Percentiles rank a stretch among this genome's conserved stretches.
phyloP scores from a whole-genome alignment of 306 rosid genomes.

The Cicer cuneatum region DNA sequence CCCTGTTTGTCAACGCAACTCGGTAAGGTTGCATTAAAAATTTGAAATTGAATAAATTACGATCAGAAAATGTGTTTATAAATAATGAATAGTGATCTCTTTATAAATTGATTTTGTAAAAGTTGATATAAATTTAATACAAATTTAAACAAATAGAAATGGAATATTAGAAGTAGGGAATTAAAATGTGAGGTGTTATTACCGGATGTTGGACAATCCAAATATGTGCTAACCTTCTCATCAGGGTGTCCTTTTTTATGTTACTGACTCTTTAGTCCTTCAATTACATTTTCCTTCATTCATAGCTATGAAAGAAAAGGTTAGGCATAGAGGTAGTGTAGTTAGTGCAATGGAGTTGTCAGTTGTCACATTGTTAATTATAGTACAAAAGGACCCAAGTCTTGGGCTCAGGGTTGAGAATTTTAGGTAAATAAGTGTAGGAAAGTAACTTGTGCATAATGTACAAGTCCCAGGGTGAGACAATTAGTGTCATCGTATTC shows the following conservation, averaged over 20 bases:
- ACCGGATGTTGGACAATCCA: conserved; percentile 16
- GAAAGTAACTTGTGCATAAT: conserved; percentile 39
- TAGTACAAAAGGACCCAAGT: conserved; percentile 37
- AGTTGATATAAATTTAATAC: no score
- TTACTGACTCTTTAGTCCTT: background rate
- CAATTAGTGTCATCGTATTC: conserved; percentile 35
- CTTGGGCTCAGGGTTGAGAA: conserved; percentile 37
- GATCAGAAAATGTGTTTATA: no score
- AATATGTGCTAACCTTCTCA: conserved; percentile 14
- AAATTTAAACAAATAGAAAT: no score
- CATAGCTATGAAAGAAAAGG: conserved; percentile 18
- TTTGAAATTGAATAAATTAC: no score
- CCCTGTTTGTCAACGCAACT: no score
- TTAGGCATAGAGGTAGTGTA: conserved; percentile 36
- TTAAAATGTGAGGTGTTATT: background rate
- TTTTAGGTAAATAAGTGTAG: conserved; percentile 39
- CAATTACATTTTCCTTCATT: background rate
- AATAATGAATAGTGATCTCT: no score
- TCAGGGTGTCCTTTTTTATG: background rate
- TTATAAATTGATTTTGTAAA: no score
- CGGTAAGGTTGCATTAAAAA: no score
- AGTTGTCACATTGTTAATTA: conserved; percentile 41
- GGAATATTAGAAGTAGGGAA: no score
- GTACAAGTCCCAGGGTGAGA: conserved; percentile 44
- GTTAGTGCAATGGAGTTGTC: conserved; percentile 37